Evolutionary conservation across 148 eudicot genomes (phyloP), one percentile per base, ranked within the genome.

Genomic region (Fagopyrum homotropicum): DNA sequence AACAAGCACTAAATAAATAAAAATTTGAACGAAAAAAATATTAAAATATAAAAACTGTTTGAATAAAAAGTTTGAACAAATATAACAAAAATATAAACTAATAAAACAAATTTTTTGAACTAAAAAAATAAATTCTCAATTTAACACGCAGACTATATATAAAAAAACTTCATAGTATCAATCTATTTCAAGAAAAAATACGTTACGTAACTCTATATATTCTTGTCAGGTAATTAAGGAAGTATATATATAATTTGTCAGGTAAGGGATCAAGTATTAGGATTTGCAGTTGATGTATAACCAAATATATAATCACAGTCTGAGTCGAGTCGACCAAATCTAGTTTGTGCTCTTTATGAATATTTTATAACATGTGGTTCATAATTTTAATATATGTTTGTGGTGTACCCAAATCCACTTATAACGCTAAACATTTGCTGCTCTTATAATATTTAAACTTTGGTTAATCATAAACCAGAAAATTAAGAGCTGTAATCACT

Each of bases 321-420:
- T 22, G 22, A 0, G 40, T 29, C 68, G 35, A 52, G 1, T 60
- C 7, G 7, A 22, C 1, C 43, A 9, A 9, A 61, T 61, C 68
- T 61, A 61, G 68, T 61, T 26, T 26, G 40, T 29, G 9, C 29
- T 12, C 6, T 57, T 57, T 57, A 6, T 57, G 10, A 19, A 17
- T 57, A 7, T 19, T 56, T n/a, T 57, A 19, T 19, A 6, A 6
- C 17, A 8, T 17, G 9, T 57, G 9, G 19, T 7, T 7, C 8
- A 1, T 19, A 1, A 22, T 19, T 7, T 57, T 57, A 57, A 2
- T 57, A 60, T 26, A 60, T 60, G 43, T 60, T 60, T 60, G 68
- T 60, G 68, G 68, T 60, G 15, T 60, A 60, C 9, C 68, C 22
- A 26, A 57, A 60, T 60, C 68, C 43, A 60, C 68, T 35, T 35